Percentiles rank a stretch among this genome's conserved stretches.
Conservation (phyloP, 495 filamentous ascomycete genomes). For the Achaetomiella virescens region DNA sequence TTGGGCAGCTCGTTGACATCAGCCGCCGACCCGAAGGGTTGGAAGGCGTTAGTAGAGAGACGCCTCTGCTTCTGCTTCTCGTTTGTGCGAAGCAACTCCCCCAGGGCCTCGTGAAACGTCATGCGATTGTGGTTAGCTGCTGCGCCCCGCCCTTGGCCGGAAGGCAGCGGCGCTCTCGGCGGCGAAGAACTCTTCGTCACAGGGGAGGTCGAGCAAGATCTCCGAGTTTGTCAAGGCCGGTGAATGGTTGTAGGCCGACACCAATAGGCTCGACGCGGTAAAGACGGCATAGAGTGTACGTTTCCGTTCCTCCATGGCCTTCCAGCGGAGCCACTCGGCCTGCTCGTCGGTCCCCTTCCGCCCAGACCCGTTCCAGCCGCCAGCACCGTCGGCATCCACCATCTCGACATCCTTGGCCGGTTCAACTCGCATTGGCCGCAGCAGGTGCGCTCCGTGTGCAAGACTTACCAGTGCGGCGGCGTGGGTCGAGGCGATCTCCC, state of each 20-base stretch:
- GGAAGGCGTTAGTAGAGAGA: conserved; percentile 32
- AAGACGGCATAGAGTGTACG: conserved; percentile 91
- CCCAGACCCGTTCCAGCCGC: conserved; percentile 40
- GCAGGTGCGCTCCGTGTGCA: conserved; percentile 76
- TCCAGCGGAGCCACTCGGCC: conserved; percentile 85
- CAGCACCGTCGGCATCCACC: conserved; percentile 45
- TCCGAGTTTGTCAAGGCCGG: conserved; percentile 93
- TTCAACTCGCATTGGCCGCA: conserved; percentile 48
- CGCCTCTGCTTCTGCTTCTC: conserved; percentile 54
- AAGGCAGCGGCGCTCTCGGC: conserved; percentile 76
- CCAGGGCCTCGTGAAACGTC: conserved; percentile 71
- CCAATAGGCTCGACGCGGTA: conserved; percentile 80
- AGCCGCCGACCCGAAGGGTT: conserved; percentile 39
- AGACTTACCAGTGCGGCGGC: conserved; percentile 87
- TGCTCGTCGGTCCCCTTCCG: conserved; percentile 59
- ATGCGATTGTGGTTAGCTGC: conserved; percentile 59
- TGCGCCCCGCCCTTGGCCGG: conserved; percentile 63
- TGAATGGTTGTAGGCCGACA: conserved; percentile 86
- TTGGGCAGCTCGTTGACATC: conserved; percentile 47
- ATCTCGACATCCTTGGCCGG: conserved; percentile 34
- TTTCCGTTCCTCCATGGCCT: conserved; percentile 82
- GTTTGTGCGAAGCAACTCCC: conserved; percentile 70
- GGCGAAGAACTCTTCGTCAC: conserved; percentile 87
- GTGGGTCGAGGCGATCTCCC: conserved; percentile 87
- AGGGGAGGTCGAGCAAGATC: conserved; percentile 83